Base-by-base conservation (phyloP, 108 stramenopile genomes). In the Stephanodiscus minutulus region DNA sequence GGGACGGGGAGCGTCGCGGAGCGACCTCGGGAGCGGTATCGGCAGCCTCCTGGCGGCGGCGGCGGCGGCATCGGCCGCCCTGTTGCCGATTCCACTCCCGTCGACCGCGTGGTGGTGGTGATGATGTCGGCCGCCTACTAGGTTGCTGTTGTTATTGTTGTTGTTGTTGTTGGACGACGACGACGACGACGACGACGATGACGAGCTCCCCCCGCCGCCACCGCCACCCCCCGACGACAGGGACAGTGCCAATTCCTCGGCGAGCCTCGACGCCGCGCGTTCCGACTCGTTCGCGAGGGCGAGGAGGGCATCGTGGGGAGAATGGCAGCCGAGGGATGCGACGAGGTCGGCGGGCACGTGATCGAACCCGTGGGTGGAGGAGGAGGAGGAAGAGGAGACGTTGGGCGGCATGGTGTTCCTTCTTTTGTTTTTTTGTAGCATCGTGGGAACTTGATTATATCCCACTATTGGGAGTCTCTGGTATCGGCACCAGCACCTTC, bases 271-370 rank as follows among this genome's bases (percentile, higher is more conserved):
- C 6, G 89, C 87, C 56, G 47, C 59, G 18, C 28, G 20, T 21
- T 77, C 56, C 11, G 85, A 83, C 27, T 66, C 59, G 36, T 57
- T 41, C 2, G 87, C 72, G 22, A 91, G 33, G 17, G 78, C 61
- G 47, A 85, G 50, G 35, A 91, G 66, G 29, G 86, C 86, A 28
- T 71, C 71, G 37, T 64, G 70, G 1, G 90, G 87, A 28, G 70
- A 71, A 61, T 61, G 50, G 10, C 48, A 61, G 31, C 60, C 60
- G 28, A 71, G 31, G 8, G 70, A 71, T 7, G 48, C 70, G 28
- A 71, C 70, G 37, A 71, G 48, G 39, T 71, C 44, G 59, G 48
- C 24, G 59, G 70, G 69, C 21, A 70, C 59, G 33, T 47, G 28
- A 2, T 39, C 15, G 20, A 4, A n/a, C n/a, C 35, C 20, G n/a